Evolutionary conservation across 805 yeast genomes (phyloP).

Genomic region (Starmerella gropengiesseri): DNA sequence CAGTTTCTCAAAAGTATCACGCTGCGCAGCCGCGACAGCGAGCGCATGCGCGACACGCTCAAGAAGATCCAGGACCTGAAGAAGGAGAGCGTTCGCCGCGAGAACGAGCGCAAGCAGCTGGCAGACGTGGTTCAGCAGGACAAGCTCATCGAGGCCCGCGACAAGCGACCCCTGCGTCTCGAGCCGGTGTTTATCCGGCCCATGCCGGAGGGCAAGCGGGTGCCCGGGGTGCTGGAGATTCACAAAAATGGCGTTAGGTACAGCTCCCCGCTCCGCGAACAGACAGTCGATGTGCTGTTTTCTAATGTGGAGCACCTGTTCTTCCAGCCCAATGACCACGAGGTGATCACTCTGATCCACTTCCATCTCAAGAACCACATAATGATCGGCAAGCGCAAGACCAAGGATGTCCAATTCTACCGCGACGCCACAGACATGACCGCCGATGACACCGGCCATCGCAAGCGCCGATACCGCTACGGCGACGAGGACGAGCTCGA

Average conservation of each 20-base stretch:
- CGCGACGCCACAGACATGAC: conserved; percentile 94
- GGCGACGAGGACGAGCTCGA: conserved; percentile 98
- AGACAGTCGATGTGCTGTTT: conserved; percentile 75
- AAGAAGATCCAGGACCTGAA: conserved; percentile 85
- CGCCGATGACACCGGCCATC: conserved; percentile 92
- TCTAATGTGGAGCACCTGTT: conserved; percentile 86
- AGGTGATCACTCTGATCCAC: conserved; percentile 82
- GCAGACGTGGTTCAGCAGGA: conserved; percentile 95
- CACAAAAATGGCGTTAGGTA: conserved; percentile 95
- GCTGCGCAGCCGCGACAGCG: conserved; percentile 79
- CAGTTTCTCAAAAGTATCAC: conserved; percentile 81
- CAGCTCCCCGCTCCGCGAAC: conserved; percentile 76
- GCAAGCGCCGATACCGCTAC: conserved; percentile 73
- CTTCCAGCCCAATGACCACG: conserved; percentile 94
- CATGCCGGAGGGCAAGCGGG: conserved; percentile 92
- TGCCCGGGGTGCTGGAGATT: conserved; percentile 78
- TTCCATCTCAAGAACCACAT: conserved; percentile 86
- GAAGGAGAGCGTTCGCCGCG: conserved; percentile 82
- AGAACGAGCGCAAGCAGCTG: conserved; percentile 77
- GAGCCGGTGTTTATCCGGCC: conserved; percentile 90
- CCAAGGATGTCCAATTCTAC: conserved; percentile 90
- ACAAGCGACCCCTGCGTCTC: conserved; percentile 73
- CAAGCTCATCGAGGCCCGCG: conserved; percentile 65
- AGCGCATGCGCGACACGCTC: conserved; percentile 80
- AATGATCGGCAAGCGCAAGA: conserved; percentile 90